Base-by-base conservation (phyloP, 768 basidiomycete species). In the Peribolospora baueri region DNA sequence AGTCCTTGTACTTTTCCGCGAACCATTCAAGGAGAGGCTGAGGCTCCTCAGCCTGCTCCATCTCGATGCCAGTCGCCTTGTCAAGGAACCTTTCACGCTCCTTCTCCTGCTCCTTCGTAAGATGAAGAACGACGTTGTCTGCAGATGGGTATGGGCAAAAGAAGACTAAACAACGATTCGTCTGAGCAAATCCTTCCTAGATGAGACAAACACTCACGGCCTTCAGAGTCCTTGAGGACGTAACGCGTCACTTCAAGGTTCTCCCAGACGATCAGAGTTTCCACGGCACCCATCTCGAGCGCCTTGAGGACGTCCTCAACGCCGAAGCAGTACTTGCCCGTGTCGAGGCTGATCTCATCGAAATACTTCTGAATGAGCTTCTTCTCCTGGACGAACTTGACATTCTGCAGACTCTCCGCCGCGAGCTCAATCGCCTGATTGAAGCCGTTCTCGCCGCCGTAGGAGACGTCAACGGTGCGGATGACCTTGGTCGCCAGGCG, bases 311-410 rank as follows among this genome's bases (percentile, higher is more conserved):
- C 97, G 65, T 98, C 93, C 11, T 85, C 85, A 58, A 98, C 78
- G 70, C 93, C 93, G 67, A 91, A 97, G 71, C 90, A 93, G 71
- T 91, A 95, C 68, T 81, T 84, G 63, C 79, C 84, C 42, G 85
- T 87, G 64, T 98, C 93, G 66, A 85, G 84, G 62, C 88, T 91
- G 70, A 98, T 98, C 70, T 98, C 93, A 64, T 97, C 91, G 66
- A 98, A 98, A 73, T 95, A 97, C 67, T 77, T 82, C 68, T 97
- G 90, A 62, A 98, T 97, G 51, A 98, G 78, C 67, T 74, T 81
- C 74, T 97, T 97, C 73, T 98, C 93, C 69, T 97, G 91, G 42
- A 98, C 91, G 63, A 98, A 97, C 68, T 98, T 98, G 73, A 98
- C 93, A 67, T 97, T 97, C 43, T 85, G 80, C 39, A 98, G 78